Conservation (phyloP, 306 rosid genomes). For the Pyrus communis region DNA sequence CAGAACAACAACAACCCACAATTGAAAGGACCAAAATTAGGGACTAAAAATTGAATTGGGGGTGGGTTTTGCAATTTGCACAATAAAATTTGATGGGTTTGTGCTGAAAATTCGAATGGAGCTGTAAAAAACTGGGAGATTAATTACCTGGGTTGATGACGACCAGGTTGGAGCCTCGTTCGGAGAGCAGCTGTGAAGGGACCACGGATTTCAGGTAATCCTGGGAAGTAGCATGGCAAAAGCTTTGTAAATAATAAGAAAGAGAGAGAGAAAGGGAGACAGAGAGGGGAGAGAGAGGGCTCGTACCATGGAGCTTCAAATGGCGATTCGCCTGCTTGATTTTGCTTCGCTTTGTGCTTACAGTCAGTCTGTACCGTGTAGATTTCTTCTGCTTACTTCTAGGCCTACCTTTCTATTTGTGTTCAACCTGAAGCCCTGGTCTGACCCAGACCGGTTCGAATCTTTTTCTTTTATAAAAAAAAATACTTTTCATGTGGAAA, state of each 20-base stretch:
- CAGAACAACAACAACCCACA: not conserved
- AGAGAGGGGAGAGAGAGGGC: not conserved
- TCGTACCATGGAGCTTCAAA: constrained; percentile 7
- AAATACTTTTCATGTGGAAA: no score
- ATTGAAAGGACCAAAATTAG: constrained; percentile 10
- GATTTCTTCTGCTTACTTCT: not conserved
- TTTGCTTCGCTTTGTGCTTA: not conserved
- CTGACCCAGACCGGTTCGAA: not conserved
- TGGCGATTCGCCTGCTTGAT: not conserved
- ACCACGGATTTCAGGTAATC: constrained; percentile 89
- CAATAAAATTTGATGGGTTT: not conserved
- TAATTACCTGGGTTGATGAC: constrained; percentile 77
- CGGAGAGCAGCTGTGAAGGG: constrained; percentile 79
- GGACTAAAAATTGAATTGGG: not conserved
- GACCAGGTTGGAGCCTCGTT: constrained; percentile 88
- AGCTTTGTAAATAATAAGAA: not conserved
- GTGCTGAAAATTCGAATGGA: not conserved
- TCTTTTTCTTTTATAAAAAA: no score
- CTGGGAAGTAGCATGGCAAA: constrained; percentile 27
- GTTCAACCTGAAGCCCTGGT: not conserved
- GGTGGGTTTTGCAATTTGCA: not conserved
- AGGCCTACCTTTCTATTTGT: not conserved
- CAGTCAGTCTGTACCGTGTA: not conserved
- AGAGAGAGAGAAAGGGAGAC: not conserved
- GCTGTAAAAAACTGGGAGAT: not conserved